Base-by-base conservation (phyloP, 306 rosid genomes). In the Medicago arabica region DNA sequence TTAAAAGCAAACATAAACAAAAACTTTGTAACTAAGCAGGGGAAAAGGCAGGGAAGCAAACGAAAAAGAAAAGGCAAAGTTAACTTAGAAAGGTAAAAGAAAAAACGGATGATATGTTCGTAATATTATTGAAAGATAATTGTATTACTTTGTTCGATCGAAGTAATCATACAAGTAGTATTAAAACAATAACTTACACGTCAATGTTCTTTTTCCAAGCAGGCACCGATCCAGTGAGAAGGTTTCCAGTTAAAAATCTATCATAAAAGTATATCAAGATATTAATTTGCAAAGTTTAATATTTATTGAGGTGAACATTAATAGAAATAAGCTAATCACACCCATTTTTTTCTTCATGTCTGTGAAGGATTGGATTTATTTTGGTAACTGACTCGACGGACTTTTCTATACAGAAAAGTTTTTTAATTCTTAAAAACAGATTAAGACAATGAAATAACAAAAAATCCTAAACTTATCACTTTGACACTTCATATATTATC, bases 191-290 rank as follows among this genome's bases (percentile, higher is more conserved):
- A 72, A 82, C 93, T 86, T 74, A 93, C 96, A 83, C 14, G 16
- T 11, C 55, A 1, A 21, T 4, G 4, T 69, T 60, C 9, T 49
- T 12, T 70, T 65, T 61, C 95, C 91, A 90, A 8, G 15, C 5
- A 40, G 92, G 97, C 71, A 85, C 62, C 1, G 25, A 0, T 75
- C 97, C 98, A 6, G 79, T 81, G 23, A 93, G 86, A 85, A 77
- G 34, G 80, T 93, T 91, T 84, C 96, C 92, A 50, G 93, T 89
- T 66, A 93, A 85, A 82, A 85, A 88, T 80, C 98, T 93, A 47
- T 28, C 28, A 14, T 11, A 66, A 17, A 69, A 58, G 10, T 65
- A 55, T 49, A 66, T 57, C 72, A 81, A 67, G 14, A 61, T 36
- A 59, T 50, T 57, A 55, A 72, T 28, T 36, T 55, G 13, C 7